phyloP scores from a whole-genome alignment of 2,329 filamentous ascomycete genomes.

The Paraphaeosphaeria minitans region DNA sequence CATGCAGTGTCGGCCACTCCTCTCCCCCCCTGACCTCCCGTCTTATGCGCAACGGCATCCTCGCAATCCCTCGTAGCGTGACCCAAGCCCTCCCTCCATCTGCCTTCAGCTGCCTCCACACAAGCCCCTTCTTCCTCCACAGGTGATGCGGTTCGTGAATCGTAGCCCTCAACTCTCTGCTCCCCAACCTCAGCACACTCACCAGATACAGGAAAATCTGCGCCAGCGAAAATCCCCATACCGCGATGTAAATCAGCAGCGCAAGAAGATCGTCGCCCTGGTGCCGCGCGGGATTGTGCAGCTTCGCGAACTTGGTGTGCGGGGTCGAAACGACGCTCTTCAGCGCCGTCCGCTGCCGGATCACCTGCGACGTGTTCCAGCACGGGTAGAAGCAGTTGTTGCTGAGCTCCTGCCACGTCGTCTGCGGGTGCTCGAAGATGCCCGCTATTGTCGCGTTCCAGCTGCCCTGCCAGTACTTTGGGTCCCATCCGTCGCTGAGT shows the following conservation, averaged over 20 bases:
- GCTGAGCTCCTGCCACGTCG: conserved; percentile 12
- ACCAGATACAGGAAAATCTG: conserved; percentile 18
- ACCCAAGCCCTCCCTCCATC: conserved; percentile 7
- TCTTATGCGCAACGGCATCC: neutral
- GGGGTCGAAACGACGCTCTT: conserved; percentile 13
- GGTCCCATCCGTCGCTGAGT: conserved; percentile 16
- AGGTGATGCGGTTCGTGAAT: conserved; percentile 15
- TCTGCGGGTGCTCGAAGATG: conserved; percentile 12
- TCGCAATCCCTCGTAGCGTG: neutral
- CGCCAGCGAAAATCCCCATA: conserved; percentile 14
- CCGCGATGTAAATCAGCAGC: conserved; percentile 12
- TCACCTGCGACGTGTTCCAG: conserved; percentile 18
- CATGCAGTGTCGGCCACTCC: neutral
- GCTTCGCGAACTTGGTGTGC: conserved; percentile 14
- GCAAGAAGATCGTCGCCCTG: conserved; percentile 10
- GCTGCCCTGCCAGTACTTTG: conserved; percentile 10
- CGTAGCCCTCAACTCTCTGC: conserved; percentile 9
- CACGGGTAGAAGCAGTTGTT: conserved; percentile 20
- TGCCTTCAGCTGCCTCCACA: conserved; percentile 7
- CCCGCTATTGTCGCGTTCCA: conserved; percentile 14
- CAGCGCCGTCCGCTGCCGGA: conserved; percentile 12
- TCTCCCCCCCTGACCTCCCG: neutral
- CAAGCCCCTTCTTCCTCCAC: conserved; percentile 8
- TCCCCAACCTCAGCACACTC: conserved; percentile 11
- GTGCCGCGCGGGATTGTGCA: conserved; percentile 10